These are phyloP conservation scores for Diplodia intermedia DNA, from an alignment of 2,329 filamentous ascomycete genomes.

Conservation along the genomic window DNA sequence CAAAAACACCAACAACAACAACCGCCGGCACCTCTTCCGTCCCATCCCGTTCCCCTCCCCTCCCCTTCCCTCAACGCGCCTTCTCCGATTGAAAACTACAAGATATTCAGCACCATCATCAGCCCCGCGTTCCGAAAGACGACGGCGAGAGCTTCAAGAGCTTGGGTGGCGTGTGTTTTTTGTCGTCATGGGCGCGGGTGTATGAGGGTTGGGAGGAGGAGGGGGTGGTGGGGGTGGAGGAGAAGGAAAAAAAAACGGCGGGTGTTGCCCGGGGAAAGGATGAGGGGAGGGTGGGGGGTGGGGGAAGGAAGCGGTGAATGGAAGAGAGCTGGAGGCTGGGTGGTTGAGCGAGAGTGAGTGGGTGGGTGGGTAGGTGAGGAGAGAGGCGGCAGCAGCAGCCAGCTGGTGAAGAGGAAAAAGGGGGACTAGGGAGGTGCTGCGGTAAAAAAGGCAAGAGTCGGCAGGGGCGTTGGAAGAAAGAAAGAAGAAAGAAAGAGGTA, in stretches of 20 bases:
- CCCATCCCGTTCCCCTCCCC: background rate
- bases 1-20: too few relatives aligned
- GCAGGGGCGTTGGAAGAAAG: too few relatives aligned
- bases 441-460: too few relatives aligned
- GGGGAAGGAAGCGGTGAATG: background rate
- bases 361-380: background rate
- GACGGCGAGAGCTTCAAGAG: background rate
- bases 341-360: too few relatives aligned
- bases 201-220: background rate
- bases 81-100: conserved; percentile 33
- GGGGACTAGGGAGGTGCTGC: background rate
- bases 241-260: background rate
- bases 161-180: background rate
- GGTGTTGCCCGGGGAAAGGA: too few relatives aligned
- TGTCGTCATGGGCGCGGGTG: conserved; percentile 10
- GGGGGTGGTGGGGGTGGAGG: background rate
- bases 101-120: conserved; percentile 18
- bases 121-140: background rate
- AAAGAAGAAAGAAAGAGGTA: background rate
- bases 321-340: too few relatives aligned
- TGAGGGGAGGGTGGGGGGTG: background rate
- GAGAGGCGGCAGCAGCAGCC: background rate
- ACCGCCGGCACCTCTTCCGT: background rate
- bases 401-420: background rate
- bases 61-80: background rate